Percentiles rank a stretch among this genome's conserved stretches.
Evolutionary conservation across 768 basidiomycete species (phyloP).

Genomic region (Hemileccinum rubropunctum): DNA sequence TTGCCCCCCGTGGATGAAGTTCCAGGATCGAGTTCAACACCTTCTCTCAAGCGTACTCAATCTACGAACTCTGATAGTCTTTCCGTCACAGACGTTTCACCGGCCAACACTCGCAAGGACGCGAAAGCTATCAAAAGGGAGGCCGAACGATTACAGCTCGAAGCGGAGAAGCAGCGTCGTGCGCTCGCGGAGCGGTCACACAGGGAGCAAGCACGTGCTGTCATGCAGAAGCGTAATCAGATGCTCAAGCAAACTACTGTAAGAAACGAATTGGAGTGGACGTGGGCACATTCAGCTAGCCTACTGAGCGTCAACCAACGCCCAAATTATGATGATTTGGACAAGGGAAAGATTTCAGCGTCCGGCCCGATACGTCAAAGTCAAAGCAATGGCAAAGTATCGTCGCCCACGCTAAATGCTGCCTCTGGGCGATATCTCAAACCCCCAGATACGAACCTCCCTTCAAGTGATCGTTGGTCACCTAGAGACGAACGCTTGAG

Average conservation of each 20-base stretch:
- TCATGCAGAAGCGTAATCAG: constrained; percentile 85
- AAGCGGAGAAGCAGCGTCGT: constrained; percentile 84
- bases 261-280: constrained; percentile 64
- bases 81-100: constrained; percentile 52
- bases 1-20: constrained; percentile 75
- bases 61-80: constrained; percentile 74
- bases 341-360: constrained; percentile 52
- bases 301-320: constrained; percentile 40
- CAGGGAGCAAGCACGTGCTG: constrained; percentile 86
- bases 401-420: constrained; percentile 54
- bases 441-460: constrained; percentile 34
- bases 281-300: constrained; percentile 39
- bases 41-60: constrained; percentile 75
- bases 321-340: constrained; percentile 26
- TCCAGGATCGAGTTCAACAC: constrained; percentile 50
- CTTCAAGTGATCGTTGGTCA: constrained; percentile 45
- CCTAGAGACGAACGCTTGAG: constrained; percentile 57
- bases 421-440: constrained; percentile 57
- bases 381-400: constrained; percentile 39
- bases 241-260: constrained; percentile 57
- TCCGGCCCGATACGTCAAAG: constrained; percentile 65
- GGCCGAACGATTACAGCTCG: constrained; percentile 70
- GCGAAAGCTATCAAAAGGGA: constrained; percentile 80
- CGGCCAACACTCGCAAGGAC: constrained; percentile 45
- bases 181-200: constrained; percentile 70